A percentile compares a stretch with the other conserved stretches of the same genome.
phyloP scores from a whole-genome alignment of 257 asterid species.

The Solanum piurae region DNA sequence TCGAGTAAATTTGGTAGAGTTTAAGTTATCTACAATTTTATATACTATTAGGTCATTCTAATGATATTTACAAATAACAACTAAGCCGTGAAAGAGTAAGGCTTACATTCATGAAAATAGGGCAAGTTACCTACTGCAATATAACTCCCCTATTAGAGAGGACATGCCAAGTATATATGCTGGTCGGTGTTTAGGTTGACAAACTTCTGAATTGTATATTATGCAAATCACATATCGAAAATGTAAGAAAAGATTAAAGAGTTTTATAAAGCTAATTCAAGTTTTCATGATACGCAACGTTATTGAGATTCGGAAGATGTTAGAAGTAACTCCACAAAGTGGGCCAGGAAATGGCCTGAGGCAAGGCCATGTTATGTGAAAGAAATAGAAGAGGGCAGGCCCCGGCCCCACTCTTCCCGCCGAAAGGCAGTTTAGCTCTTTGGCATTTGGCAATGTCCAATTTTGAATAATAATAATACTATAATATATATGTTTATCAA shows the following conservation, averaged over 20 bases:
- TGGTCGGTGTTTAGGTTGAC: not conserved
- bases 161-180: rapidly evolving
- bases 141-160: not conserved
- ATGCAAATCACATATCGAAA: not conserved
- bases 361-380: not conserved
- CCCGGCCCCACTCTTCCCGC: not conserved
- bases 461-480: not conserved
- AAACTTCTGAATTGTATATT: not conserved
- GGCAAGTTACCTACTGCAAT: not conserved
- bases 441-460: not conserved
- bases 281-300: not conserved
- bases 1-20: not conserved
- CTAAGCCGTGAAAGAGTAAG: not conserved
- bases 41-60: not conserved
- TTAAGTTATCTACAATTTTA: not conserved
- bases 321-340: not conserved
- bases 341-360: not conserved
- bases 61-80: not conserved
- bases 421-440: not conserved
- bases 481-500: not conserved
- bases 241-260: not conserved
- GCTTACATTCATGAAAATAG: not conserved
- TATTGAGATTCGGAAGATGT: not conserved
- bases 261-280: not conserved
- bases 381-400: not conserved